phyloP scores from a whole-genome alignment of 768 basidiomycete genomes.

The Wakefieldia striispora region DNA sequence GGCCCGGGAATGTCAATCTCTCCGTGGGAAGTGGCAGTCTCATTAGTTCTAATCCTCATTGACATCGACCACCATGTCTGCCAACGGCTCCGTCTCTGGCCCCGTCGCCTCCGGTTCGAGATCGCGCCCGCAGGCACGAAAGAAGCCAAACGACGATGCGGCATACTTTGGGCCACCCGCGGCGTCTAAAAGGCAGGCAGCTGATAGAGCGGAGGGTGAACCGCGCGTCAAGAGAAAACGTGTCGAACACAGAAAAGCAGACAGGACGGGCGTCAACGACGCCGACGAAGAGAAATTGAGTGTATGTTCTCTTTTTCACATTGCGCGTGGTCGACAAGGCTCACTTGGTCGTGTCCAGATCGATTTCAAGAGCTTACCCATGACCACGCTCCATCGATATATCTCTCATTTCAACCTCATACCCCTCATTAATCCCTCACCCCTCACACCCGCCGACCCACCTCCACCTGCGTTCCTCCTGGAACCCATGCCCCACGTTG shows the following conservation, averaged over 20 bases:
- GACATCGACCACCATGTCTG: slow-evolving; percentile 20
- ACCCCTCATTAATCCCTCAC: slow-evolving; percentile 68
- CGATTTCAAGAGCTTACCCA: slow-evolving; percentile 73
- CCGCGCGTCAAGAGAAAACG: slow-evolving; percentile 73
- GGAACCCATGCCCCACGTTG: slow-evolving; percentile 42
- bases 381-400: slow-evolving; percentile 64
- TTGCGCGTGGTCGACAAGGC: slow-evolving; percentile 2
- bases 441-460: slow-evolving; percentile 63
- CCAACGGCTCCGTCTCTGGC: slow-evolving; percentile 21
- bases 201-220: slow-evolving; percentile 71
- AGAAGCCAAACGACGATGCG: slow-evolving; percentile 65
- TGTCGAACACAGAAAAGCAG: slow-evolving; percentile 44
- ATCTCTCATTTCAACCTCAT: slow-evolving; percentile 70
- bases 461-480: slow-evolving; percentile 64
- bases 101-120: slow-evolving; percentile 46
- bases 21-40: slow-evolving; percentile 22
- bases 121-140: slow-evolving; percentile 61
- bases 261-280: slow-evolving; percentile 40
- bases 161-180: slow-evolving; percentile 62
- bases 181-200: slow-evolving; percentile 65
- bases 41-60: not conserved
- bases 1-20: slow-evolving; percentile 1
- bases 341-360: slow-evolving; percentile 45
- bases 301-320: slow-evolving; percentile 21
- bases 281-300: slow-evolving; percentile 28